These are phyloP conservation scores for Diaporthe sp. DNA, from an alignment of 2,329 filamentous ascomycete genomes.

Conservation along the genomic window DNA sequence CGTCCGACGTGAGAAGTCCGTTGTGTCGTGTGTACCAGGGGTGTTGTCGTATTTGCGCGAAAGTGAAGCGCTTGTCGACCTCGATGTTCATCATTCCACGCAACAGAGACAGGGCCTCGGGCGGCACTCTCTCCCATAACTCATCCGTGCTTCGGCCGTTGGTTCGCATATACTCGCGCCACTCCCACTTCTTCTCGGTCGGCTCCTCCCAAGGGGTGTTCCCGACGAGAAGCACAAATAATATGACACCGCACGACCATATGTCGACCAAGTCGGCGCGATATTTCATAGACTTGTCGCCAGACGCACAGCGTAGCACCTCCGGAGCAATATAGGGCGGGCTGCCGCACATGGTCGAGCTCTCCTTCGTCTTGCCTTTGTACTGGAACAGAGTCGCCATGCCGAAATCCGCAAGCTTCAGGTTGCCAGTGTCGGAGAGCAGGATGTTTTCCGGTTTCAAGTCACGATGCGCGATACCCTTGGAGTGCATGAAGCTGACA, in stretches of 20 bases:
- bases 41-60: slow-evolving; percentile 87
- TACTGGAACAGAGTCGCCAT: slow-evolving; percentile 94
- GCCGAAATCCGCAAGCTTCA: slow-evolving; percentile 97
- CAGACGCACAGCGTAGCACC: slow-evolving; percentile 70
- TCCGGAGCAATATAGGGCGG: slow-evolving; percentile 98
- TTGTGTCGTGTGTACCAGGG: slow-evolving; percentile 94
- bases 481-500: slow-evolving; percentile 94
- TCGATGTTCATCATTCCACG: slow-evolving; percentile 94
- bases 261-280: slow-evolving; percentile 87
- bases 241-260: slow-evolving; percentile 98
- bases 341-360: slow-evolving; percentile 91
- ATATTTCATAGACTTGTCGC: slow-evolving; percentile 68
- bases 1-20: slow-evolving; percentile 77
- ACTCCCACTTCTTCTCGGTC: slow-evolving; percentile 87
- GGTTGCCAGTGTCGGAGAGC: slow-evolving; percentile 81
- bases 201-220: slow-evolving; percentile 99
- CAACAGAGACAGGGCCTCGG: slow-evolving; percentile 81
- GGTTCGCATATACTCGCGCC: slow-evolving; percentile 83
- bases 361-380: slow-evolving; percentile 83
- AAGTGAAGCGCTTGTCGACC: slow-evolving; percentile 79
- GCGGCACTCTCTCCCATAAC: slow-evolving; percentile 83
- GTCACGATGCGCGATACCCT: slow-evolving; percentile 92
- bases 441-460: slow-evolving; percentile 97
- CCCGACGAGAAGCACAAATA: slow-evolving; percentile 93
- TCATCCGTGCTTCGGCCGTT: slow-evolving; percentile 86